Base-by-base conservation (phyloP, 2,329 filamentous ascomycete species). In the Aureobasidium subglaciale region DNA sequence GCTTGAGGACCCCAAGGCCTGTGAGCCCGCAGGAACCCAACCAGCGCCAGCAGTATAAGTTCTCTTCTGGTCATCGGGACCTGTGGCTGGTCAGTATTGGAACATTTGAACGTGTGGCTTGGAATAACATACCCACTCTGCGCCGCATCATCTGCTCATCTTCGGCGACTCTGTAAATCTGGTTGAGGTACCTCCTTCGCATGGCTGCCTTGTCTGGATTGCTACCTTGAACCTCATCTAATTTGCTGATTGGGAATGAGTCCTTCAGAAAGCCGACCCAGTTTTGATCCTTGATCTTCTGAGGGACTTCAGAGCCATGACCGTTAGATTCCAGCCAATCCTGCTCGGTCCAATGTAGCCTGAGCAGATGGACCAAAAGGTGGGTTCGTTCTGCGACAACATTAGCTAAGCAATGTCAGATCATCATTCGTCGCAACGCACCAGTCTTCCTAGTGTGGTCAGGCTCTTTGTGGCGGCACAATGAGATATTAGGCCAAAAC, bases 371-470 rank as follows among this genome's bases (percentile, higher is more conserved):
- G 15, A 59, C 41, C 6, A 57, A 30, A 5, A 59, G 52, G 18
- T 50, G 16, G n/a, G 53, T 53, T 4, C 50, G 52, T 25, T 41
- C 58, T 59, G 30, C 5, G 4, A 5, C 8, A 6, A 11, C n/a
- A 20, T 56, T 22, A 56, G 43, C 20, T 25, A 7, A 22, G 24
- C 15, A 22, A 20, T 13, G 18, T 32, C 27, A 11, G 18, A 20
- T 38, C 16, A 9, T 22, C 16, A 7, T 34, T 2, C 20, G 10
- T 1, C 18, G 54, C 7, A n/a, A 60, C 65, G 43, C 57, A 87
- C 85, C 83, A 64, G 78, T 74, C 66, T 86, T 88, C 62, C 80
- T 80, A 45, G 88, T 71, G 69, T 90, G 87, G 63, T 90, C 86
- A 1, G 86, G 87, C 68, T 90, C 86, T 63, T 81, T 85, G 66